These are phyloP conservation scores for Zygoascus flipseniorum DNA, from an alignment of 805 yeast genomes.

Conservation along the genomic window DNA sequence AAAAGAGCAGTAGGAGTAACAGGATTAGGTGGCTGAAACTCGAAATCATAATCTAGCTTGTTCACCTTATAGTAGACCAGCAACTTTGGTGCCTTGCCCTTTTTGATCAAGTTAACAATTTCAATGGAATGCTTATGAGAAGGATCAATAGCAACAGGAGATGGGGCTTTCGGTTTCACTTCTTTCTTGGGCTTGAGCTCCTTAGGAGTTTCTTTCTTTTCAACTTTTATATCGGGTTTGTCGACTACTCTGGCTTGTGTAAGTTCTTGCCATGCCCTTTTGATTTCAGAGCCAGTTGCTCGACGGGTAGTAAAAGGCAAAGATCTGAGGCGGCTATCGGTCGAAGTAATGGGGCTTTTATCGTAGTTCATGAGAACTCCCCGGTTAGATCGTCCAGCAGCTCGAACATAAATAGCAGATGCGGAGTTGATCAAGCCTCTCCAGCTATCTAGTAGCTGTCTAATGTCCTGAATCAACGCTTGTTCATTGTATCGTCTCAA, in stretches of 20 bases:
- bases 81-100: constrained; percentile 70
- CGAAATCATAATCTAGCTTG: constrained; percentile 43
- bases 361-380: constrained; percentile 55
- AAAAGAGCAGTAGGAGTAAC: constrained; percentile 70
- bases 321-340: constrained; percentile 54
- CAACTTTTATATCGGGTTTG: constrained; percentile 11
- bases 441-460: constrained; percentile 63
- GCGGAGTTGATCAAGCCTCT: constrained; percentile 45
- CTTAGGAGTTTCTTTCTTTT: constrained; percentile 6
- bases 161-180: constrained; percentile 27
- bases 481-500: constrained; percentile 85
- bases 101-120: constrained; percentile 50
- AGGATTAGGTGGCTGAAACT: constrained; percentile 43
- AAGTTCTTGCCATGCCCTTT: constrained; percentile 74
- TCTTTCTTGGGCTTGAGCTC: constrained; percentile 22
- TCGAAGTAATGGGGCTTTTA: constrained; percentile 44
- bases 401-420: constrained; percentile 66
- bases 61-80: constrained; percentile 53
- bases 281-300: constrained; percentile 75
- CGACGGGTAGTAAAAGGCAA: constrained; percentile 88
- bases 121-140: constrained; percentile 50
- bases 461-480: constrained; percentile 70
- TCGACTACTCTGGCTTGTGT: constrained; percentile 48
- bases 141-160: constrained; percentile 20
- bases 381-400: constrained; percentile 63